Conservation (phyloP, 2,329 filamentous ascomycete genomes). For the Pseudogymnoascus sp. region DNA sequence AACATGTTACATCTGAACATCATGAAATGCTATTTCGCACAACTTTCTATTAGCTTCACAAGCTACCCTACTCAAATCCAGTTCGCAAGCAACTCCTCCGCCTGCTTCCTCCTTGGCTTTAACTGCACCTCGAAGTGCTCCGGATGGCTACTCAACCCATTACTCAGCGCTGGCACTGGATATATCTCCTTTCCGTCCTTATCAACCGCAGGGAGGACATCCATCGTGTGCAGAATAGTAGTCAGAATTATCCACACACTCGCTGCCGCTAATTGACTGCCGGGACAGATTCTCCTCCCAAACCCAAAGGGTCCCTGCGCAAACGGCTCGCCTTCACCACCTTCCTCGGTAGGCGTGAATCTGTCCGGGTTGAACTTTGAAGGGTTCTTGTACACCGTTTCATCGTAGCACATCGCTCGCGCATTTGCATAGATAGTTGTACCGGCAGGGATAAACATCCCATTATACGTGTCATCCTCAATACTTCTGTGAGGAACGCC, state of each 20-base stretch:
- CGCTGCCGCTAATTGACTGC: constrained; percentile 41
- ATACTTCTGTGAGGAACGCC: constrained; percentile 49
- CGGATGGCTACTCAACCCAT: constrained; percentile 1
- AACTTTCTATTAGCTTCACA: background rate
- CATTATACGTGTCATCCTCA: constrained; percentile 49
- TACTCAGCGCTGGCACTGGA: constrained; percentile 22
- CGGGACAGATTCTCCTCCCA: constrained; percentile 45
- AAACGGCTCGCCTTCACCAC: constrained; percentile 38
- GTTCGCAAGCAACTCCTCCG: background rate
- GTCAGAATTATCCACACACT: constrained; percentile 36
- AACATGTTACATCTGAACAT: constrained; percentile 23
- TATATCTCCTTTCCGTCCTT: constrained; percentile 30
- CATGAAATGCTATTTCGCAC: background rate
- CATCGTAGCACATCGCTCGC: constrained; percentile 49
- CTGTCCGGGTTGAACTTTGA: constrained; percentile 41
- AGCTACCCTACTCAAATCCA: background rate
- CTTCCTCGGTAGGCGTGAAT: constrained; percentile 30
- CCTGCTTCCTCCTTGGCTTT: background rate
- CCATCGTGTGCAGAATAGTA: constrained; percentile 33
- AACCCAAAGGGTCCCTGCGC: constrained; percentile 45
- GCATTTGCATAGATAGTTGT: constrained; percentile 33
- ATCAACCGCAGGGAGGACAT: constrained; percentile 29
- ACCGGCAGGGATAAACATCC: constrained; percentile 51
- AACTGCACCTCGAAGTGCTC: background rate
- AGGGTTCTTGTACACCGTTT: constrained; percentile 35